Evolutionary conservation across 2,329 filamentous ascomycete genomes (phyloP).

Genomic region (Fusarium sp.): DNA sequence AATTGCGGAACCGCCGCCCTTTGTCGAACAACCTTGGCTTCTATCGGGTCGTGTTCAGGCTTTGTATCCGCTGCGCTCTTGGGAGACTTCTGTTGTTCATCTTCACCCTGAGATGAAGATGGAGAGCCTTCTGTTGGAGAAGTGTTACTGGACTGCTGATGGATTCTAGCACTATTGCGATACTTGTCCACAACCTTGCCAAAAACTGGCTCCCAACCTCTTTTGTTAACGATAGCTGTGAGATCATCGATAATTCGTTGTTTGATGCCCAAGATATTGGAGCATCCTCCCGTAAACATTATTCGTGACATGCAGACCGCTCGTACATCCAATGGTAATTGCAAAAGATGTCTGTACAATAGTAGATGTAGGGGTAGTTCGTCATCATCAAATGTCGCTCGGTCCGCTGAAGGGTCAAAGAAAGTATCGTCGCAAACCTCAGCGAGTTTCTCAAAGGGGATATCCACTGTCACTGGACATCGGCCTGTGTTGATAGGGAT

Average conservation of each 20-base stretch:
- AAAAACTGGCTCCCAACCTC: constrained; percentile 82
- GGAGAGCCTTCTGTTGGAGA: constrained; percentile 37
- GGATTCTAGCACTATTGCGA: constrained; percentile 59
- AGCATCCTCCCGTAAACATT: constrained; percentile 85
- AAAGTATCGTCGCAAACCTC: constrained; percentile 81
- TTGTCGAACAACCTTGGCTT: constrained; percentile 54
- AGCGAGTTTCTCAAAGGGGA: constrained; percentile 78
- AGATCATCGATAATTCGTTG: constrained; percentile 82
- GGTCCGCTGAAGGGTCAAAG: constrained; percentile 68
- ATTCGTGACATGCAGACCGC: constrained; percentile 90
- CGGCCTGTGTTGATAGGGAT: constrained; percentile 62
- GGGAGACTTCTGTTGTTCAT: constrained; percentile 39
- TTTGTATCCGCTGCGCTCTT: constrained; percentile 44
- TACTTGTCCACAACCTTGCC: constrained; percentile 74
- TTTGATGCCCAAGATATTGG: constrained; percentile 83
- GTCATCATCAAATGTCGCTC: constrained; percentile 81
- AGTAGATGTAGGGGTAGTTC: constrained; percentile 83
- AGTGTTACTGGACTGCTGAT: constrained; percentile 48
- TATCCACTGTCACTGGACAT: constrained; percentile 67
- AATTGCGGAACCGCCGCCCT: constrained; percentile 56
- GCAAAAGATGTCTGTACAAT: constrained; percentile 80
- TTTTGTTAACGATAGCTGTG: constrained; percentile 70
- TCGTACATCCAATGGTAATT: constrained; percentile 84
- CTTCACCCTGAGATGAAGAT: constrained; percentile 41
- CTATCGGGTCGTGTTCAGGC: constrained; percentile 50